phyloP scores from a whole-genome alignment of 768 basidiomycete species.

The Cystofilobasidium capitatum region DNA sequence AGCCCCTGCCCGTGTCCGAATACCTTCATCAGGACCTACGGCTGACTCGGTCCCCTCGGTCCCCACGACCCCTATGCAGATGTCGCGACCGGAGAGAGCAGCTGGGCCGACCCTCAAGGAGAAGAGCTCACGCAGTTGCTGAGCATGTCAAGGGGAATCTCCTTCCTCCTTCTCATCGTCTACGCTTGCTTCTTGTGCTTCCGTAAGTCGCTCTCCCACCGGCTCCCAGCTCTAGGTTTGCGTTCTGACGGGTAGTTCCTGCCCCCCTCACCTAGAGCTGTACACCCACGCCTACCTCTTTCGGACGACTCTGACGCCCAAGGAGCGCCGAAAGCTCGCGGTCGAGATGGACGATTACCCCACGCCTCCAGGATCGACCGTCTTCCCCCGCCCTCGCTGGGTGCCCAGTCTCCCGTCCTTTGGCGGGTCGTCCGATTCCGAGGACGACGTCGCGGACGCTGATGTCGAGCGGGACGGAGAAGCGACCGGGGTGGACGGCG shows the following conservation, averaged over 20 bases:
- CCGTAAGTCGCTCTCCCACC: too few species aligned
- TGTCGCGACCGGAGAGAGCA: too few species aligned
- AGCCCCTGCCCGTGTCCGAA: too few species aligned
- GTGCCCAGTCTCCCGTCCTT: conserved; percentile 16
- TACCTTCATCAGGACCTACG: too few species aligned
- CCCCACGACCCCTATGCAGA: too few species aligned
- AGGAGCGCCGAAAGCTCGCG: conserved; percentile 11
- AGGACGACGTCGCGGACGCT: too few species aligned
- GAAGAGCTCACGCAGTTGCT: conserved; percentile 12
- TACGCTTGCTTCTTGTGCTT: conserved; percentile 2
- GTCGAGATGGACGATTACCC: neutral
- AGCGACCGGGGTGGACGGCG: too few species aligned
- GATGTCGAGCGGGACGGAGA: too few species aligned
- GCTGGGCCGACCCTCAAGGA: conserved; percentile 12
- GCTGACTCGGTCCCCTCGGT: too few species aligned
- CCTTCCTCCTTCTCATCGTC: conserved; percentile 18
- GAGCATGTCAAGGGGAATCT: conserved; percentile 13
- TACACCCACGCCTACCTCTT: conserved; percentile 26
- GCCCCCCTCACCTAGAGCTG: conserved; percentile 19
- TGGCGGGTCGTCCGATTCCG: conserved; percentile 16
- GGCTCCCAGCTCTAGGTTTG: too few species aligned
- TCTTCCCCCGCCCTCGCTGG: conserved; percentile 19
- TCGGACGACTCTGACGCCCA: conserved; percentile 18
- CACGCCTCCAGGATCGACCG: conserved; percentile 17
- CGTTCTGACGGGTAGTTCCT: too few species aligned